Conservation (phyloP, 139 green algal species). For the Coelastrella sp. region DNA sequence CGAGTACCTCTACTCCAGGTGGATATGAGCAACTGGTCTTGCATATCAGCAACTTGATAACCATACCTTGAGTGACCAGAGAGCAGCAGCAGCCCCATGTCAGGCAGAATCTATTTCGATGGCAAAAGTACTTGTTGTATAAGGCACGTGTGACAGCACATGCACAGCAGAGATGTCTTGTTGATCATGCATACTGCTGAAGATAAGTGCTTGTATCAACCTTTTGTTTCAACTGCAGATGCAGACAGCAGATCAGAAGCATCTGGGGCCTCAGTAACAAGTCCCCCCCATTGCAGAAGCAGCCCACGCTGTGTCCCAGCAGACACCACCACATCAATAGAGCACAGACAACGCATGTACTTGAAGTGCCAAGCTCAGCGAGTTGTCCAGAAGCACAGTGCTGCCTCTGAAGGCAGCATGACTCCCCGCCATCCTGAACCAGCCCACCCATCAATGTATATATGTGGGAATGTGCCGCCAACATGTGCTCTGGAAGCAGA, state of each 20-base stretch:
- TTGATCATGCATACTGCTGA: too few species aligned
- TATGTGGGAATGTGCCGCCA: background rate
- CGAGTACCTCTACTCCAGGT: background rate
- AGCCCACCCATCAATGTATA: background rate
- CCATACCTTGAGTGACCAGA: too few species aligned
- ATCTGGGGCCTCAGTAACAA: background rate
- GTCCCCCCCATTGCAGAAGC: background rate
- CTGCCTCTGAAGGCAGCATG: background rate
- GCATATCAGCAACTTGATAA: too few species aligned
- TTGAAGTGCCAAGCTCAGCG: background rate
- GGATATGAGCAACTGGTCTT: too few species aligned
- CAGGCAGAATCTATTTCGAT: too few species aligned
- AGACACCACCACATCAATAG: background rate
- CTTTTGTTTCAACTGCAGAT: too few species aligned
- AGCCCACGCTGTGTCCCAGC: constrained; percentile 8
- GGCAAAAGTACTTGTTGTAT: too few species aligned
- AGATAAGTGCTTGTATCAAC: too few species aligned
- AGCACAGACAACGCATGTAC: background rate
- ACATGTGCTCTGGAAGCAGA: background rate
- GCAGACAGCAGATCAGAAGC: background rate
- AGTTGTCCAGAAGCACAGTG: background rate
- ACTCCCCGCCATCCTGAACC: background rate
- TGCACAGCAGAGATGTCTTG: too few species aligned
- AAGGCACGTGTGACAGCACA: too few species aligned
- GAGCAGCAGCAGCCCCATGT: too few species aligned